A percentile compares a stretch with the other conserved stretches of the same genome.
Conservation (phyloP, 805 yeast genomes). For the Myxozyma vanderwaltii region DNA sequence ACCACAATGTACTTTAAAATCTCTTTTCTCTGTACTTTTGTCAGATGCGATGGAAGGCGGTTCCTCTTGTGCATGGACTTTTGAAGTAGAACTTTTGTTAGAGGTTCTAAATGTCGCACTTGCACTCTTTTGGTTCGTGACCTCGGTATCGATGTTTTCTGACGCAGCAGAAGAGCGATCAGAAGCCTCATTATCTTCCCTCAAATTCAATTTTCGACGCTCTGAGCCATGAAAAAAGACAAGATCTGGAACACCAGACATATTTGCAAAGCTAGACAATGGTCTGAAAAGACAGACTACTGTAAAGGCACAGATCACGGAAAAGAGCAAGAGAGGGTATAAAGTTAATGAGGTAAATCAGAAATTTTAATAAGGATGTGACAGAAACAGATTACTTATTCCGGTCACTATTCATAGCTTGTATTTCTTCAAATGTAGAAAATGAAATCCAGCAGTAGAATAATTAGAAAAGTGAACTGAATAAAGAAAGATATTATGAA, state of each 20-base stretch:
- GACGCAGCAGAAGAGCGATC: neutral
- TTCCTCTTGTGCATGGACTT: neutral
- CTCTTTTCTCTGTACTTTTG: neutral
- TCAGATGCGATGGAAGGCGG: neutral
- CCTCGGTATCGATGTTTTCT: too few relatives aligned
- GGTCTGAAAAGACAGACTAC: too few relatives aligned
- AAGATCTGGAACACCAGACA: conserved; percentile 11
- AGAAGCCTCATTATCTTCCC: neutral
- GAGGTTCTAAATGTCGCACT: neutral
- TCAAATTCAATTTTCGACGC: neutral
- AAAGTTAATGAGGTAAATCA: too few relatives aligned
- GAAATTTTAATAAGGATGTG: too few relatives aligned
- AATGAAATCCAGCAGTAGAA: too few relatives aligned
- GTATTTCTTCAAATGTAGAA: too few relatives aligned
- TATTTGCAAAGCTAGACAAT: neutral
- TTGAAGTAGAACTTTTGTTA: neutral
- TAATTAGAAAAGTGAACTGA: too few relatives aligned
- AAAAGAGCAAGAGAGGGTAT: too few relatives aligned
- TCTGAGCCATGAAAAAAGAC: neutral
- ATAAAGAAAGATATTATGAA: too few relatives aligned
- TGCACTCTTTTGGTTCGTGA: neutral
- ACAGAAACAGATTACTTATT: too few relatives aligned
- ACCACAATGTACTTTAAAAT: neutral
- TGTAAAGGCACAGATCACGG: too few relatives aligned
- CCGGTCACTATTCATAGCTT: too few relatives aligned